phyloP scores from a whole-genome alignment of 441 rosid species.

The Erodium moschatum region DNA sequence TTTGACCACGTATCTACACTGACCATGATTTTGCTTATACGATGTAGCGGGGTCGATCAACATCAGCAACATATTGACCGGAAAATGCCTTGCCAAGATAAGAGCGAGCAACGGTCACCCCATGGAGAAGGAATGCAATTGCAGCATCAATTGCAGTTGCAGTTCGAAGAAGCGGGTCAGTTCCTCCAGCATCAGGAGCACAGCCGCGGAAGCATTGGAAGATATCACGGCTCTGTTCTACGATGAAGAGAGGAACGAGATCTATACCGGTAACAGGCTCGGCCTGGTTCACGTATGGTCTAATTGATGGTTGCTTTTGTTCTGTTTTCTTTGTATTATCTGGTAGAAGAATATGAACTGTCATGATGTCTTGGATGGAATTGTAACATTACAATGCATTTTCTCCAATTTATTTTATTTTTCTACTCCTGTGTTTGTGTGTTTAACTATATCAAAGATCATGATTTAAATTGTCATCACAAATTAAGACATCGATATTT shows the following conservation, averaged over 20 bases:
- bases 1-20: too few species aligned
- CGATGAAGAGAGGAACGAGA: conserved; percentile 92
- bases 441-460: too few species aligned
- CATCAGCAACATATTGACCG: conserved; percentile 83
- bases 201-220: conserved; percentile 75
- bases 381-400: neutral
- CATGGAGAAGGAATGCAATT: conserved; percentile 31
- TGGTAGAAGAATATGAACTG: neutral
- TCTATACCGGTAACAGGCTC: conserved; percentile 76
- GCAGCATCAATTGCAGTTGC: conserved; percentile 2
- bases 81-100: conserved; percentile 88
- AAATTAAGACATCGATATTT: too few species aligned
- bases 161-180: conserved; percentile 26
- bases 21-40: too few species aligned
- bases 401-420: conserved; percentile 4
- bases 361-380: neutral
- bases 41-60: conserved; percentile 78
- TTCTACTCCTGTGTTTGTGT: neutral
- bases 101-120: conserved; percentile 48
- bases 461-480: too few species aligned
- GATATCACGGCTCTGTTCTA: conserved; percentile 90
- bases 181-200: conserved; percentile 40
- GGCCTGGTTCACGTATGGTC: conserved; percentile 97
- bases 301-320: conserved; percentile 32
- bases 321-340: neutral